Percentiles rank a stretch among this genome's conserved stretches.
phyloP scores from a whole-genome alignment of 2,329 filamentous ascomycete species.

The Blastomyces silverae region DNA sequence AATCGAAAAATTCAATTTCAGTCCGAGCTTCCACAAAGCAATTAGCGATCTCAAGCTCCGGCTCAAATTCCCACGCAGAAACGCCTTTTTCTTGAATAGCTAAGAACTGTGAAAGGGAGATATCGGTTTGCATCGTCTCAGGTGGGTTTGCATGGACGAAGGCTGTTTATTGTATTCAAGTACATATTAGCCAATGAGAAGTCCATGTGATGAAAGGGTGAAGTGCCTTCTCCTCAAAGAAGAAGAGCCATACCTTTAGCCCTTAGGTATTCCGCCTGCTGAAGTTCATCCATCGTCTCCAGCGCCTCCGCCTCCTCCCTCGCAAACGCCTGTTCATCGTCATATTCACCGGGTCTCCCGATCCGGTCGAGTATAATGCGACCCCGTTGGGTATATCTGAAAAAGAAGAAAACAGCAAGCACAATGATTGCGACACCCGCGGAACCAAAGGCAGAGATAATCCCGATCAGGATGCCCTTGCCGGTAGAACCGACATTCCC shows the following conservation, averaged over 20 bases:
- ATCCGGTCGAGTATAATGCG: conserved; percentile 91
- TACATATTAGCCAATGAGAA: neutral
- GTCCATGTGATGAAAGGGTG: neutral
- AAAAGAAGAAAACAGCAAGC: conserved; percentile 81
- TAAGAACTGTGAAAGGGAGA: conserved; percentile 92
- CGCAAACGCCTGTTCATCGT: conserved; percentile 91
- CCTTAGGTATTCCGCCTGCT: conserved; percentile 81
- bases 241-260: conserved; percentile 69
- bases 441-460: conserved; percentile 89
- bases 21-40: conserved; percentile 96
- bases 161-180: conserved; percentile 54
- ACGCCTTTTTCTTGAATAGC: conserved; percentile 99
- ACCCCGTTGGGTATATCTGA: conserved; percentile 79
- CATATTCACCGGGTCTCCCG: conserved; percentile 88
- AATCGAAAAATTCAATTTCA: conserved; percentile 98
- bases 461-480: conserved; percentile 84
- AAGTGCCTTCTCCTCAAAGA: conserved; percentile 3
- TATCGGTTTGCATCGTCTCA: conserved; percentile 92
- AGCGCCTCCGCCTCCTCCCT: conserved; percentile 92
- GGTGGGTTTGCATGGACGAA: conserved; percentile 92
- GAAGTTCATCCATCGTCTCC: conserved; percentile 90
- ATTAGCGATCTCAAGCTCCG: conserved; percentile 97
- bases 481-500: conserved; percentile 50
- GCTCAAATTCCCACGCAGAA: conserved; percentile 99
- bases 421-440: conserved; percentile 75